Conservation (phyloP, 345 rosid genomes). For the Sisymbrium irio region DNA sequence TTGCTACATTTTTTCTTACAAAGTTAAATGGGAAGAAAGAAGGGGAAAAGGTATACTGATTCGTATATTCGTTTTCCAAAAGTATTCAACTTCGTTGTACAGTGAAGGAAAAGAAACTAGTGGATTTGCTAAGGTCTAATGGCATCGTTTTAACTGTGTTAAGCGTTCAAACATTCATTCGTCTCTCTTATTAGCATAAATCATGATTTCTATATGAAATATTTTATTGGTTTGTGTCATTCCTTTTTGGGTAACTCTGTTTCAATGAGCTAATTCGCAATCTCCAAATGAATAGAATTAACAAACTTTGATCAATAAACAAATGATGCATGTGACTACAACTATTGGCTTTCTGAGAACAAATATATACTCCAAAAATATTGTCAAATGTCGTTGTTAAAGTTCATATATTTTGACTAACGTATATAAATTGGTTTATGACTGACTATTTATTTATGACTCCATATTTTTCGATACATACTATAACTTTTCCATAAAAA, state of each 20-base stretch:
- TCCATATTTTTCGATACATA: neutral
- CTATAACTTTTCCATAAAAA: neutral
- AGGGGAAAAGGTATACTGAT: neutral
- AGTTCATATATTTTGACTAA: neutral
- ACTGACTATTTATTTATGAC: neutral
- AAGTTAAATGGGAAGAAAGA: neutral
- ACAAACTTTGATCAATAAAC: neutral
- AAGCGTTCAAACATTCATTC: neutral
- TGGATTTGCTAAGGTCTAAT: neutral
- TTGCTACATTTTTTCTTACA: neutral
- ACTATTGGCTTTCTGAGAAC: neutral
- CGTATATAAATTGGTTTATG: neutral
- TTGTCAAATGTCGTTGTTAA: conserved; percentile 1
- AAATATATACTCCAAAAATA: neutral
- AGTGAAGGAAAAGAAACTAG: neutral
- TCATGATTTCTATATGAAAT: neutral
- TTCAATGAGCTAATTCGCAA: neutral
- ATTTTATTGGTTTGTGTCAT: too few relatives aligned
- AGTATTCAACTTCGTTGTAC: neutral
- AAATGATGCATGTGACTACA: neutral
- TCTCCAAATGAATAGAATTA: neutral
- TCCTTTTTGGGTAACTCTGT: too few relatives aligned
- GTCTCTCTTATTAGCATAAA: neutral
- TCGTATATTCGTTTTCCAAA: neutral
- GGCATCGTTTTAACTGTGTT: neutral